Base-by-base conservation (phyloP, 176 grass and related monocot species). In the Stipa capillata region DNA sequence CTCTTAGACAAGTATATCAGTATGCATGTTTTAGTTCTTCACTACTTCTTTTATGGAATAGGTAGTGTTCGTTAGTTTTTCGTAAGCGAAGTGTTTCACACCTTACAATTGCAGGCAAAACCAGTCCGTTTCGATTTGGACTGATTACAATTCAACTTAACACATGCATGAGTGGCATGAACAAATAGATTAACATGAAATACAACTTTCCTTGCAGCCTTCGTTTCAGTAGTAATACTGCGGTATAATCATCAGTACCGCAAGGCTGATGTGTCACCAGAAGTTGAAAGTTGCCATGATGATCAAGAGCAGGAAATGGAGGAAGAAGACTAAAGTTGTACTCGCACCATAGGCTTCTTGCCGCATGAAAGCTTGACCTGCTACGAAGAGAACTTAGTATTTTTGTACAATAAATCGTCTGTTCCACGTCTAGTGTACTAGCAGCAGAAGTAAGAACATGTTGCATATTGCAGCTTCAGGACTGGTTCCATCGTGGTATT, bases 211-310 rank as follows among this genome's bases (percentile, higher is more conserved):
- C 59, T 7, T 94, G 62, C 77, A 98, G 95, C 77, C 77, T 98
- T 98, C 73, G 50, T 97, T 43, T 89, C 89, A 15, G 35, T 92
- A 6, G 95, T 90, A 20, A 74, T 94, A 65, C 47, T 94, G 42
- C 74, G 90, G 28, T 98, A 94, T 77, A 77, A 89, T 48, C 80
- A 89, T 67, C 60, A 90, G 52, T 82, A 73, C 53, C 44, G 53
- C 65, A 92, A 59, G 69, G 80, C 40, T 18, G 67, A 37, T 29
- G 59, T 86, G 24, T 77, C 33, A 25, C 20, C n/a, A 27, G 41
- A 60, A 31, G 66, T 7, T 28, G 72, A 84, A 86, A 79, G 48
- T 24, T 60, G 28, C 31, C 75, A 85, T 71, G 82, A 86, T 8
- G 89, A 90, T 7, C 68, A 77, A 72, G 65, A 51, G 37, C 79